Evolutionary conservation across 768 basidiomycete species (phyloP).

Genomic region (Tephrocybe sp.): DNA sequence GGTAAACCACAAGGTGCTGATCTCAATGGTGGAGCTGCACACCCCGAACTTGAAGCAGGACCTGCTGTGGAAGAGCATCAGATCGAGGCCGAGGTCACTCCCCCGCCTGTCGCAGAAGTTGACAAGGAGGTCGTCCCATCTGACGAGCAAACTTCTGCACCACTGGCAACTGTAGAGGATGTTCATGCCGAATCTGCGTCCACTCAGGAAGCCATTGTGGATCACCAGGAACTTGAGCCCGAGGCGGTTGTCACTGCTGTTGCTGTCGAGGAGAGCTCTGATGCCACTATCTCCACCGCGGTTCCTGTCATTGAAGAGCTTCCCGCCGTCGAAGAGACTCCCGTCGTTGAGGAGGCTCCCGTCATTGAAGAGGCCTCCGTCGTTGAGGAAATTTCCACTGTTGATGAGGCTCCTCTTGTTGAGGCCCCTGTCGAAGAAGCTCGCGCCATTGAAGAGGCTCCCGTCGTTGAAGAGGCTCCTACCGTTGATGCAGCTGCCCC

Average conservation of each 20-base stretch:
- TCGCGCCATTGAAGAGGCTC: neutral
- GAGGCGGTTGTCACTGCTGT: too few relatives aligned
- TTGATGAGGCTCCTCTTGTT: neutral
- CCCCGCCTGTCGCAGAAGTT: neutral
- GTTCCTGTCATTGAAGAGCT: neutral
- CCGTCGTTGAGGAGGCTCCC: constrained; percentile 15
- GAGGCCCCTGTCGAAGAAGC: neutral
- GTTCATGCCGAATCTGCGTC: too few relatives aligned
- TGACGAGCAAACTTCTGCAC: too few relatives aligned
- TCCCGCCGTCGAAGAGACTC: neutral
- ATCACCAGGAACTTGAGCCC: too few relatives aligned
- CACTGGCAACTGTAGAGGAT: too few relatives aligned
- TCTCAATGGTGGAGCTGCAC: neutral
- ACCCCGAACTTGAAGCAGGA: neutral
- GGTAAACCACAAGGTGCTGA: neutral
- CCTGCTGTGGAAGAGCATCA: neutral
- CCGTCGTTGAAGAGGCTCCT: neutral
- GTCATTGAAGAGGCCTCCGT: neutral
- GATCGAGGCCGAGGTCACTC: constrained; percentile 5
- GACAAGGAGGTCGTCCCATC: neutral
- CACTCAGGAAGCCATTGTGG: too few relatives aligned
- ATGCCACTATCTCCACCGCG: too few relatives aligned
- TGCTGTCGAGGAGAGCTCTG: too few relatives aligned
- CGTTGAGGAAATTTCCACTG: constrained; percentile 14
- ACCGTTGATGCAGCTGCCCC: neutral